Percentiles rank a stretch among this genome's conserved stretches.
phyloP scores from a whole-genome alignment of 441 rosid species.

The Populus hybrid region DNA sequence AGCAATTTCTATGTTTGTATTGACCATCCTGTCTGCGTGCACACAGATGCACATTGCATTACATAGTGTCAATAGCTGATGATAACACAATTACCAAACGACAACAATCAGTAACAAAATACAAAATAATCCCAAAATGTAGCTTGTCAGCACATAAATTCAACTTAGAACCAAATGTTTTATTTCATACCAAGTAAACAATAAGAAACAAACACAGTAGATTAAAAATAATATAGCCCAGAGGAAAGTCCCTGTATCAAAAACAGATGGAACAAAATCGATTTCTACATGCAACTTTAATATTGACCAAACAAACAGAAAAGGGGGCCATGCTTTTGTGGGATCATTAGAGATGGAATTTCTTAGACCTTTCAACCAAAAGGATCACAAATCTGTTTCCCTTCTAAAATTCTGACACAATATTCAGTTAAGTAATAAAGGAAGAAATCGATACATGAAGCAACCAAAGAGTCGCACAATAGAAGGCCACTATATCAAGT shows the following conservation, averaged over 20 bases:
- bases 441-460: not conserved
- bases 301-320: not conserved
- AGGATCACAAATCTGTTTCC: not conserved
- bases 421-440: not conserved
- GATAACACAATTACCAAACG: not conserved
- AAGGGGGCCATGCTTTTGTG: not conserved
- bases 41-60: not conserved
- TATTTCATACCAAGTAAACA: not conserved
- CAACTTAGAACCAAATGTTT: not conserved
- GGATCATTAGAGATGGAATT: not conserved
- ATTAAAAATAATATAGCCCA: not conserved
- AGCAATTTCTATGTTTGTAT: constrained; percentile 16
- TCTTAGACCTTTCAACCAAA: not conserved
- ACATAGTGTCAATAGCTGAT: not conserved
- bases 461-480: not conserved
- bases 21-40: not conserved
- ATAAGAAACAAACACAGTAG: not conserved
- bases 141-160: not conserved
- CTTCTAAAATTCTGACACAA: not conserved
- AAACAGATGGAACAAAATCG: not conserved
- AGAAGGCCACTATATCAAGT: not conserved
- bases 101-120: not conserved
- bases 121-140: not conserved
- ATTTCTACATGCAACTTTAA: not conserved
- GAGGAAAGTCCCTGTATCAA: not conserved